phyloP scores from a whole-genome alignment of 2,329 filamentous ascomycete genomes.

The Ophiostoma sp. region DNA sequence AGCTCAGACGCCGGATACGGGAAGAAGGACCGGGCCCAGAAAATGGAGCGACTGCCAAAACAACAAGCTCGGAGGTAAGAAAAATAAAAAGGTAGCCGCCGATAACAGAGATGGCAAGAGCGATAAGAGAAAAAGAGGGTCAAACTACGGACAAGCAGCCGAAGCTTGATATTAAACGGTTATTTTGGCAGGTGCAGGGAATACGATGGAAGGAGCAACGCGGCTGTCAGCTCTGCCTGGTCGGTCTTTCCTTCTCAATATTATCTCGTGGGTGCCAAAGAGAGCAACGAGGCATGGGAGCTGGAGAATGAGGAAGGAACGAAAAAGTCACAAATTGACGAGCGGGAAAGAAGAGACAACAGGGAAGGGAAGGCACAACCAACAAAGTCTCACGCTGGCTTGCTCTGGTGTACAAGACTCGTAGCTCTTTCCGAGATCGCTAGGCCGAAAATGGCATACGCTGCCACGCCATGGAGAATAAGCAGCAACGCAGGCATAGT shows the following conservation, averaged over 20 bases:
- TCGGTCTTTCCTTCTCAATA: background rate
- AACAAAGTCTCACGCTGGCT: background rate
- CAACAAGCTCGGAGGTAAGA: slow-evolving; percentile 6
- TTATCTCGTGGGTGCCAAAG: too few species aligned
- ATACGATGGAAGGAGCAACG: background rate
- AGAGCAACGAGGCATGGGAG: background rate
- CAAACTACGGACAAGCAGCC: background rate
- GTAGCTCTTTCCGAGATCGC: slow-evolving; percentile 3
- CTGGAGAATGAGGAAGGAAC: background rate
- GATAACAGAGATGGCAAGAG: slow-evolving; percentile 10
- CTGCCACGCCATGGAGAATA: slow-evolving; percentile 2
- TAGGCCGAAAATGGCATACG: slow-evolving; percentile 10
- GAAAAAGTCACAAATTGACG: background rate
- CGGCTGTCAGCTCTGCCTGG: background rate
- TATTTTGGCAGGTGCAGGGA: background rate
- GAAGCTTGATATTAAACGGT: background rate
- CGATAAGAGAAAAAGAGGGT: slow-evolving; percentile 7
- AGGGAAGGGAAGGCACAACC: background rate
- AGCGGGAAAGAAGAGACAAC: background rate
- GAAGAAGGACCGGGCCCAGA: slow-evolving; percentile 5
- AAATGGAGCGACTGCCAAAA: slow-evolving; percentile 5
- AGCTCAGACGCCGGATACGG: background rate
- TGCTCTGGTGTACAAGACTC: background rate
- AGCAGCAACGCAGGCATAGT: background rate
- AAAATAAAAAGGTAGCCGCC: background rate